Evolutionary conservation across 306 rosid genomes (phyloP).

Genomic region (Neltuma alba): DNA sequence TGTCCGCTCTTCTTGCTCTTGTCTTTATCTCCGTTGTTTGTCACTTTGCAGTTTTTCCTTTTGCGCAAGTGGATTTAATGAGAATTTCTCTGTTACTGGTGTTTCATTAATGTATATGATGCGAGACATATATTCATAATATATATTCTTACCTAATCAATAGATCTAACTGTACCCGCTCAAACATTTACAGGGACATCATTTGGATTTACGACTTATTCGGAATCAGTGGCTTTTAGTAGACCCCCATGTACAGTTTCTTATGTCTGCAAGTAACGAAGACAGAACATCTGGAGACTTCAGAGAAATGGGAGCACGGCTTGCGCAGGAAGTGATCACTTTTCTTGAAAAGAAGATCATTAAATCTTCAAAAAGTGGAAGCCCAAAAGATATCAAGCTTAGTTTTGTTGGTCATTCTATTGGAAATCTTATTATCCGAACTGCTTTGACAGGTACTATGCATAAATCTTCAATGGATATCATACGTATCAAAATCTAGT

Average conservation of each 20-base stretch:
- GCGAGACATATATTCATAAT: background rate
- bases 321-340: conserved; percentile 85
- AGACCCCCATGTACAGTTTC: conserved; percentile 89
- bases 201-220: conserved; percentile 91
- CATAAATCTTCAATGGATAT: conserved; percentile 6
- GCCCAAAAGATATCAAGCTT: conserved; percentile 65
- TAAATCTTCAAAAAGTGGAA: conserved; percentile 71
- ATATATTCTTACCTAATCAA: background rate
- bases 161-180: background rate
- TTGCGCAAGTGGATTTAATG: background rate
- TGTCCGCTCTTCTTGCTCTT: conserved; percentile 44
- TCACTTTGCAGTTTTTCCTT: background rate
- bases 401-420: conserved; percentile 98
- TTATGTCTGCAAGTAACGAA: conserved; percentile 91
- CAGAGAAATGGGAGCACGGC: conserved; percentile 94
- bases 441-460: conserved; percentile 82
- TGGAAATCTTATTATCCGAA: conserved; percentile 85
- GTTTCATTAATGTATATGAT: too few species aligned
- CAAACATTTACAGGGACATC: conserved; percentile 73
- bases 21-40: conserved; percentile 23
- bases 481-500: conserved; percentile 22
- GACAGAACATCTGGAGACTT: conserved; percentile 91
- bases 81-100: too few species aligned
- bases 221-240: conserved; percentile 96
- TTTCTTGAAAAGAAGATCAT: conserved; percentile 85